Percentiles rank a stretch among this genome's conserved stretches.
These are phyloP conservation scores for Xylariaceae sp. DNA, from an alignment of 2,329 filamentous ascomycete species.

Conservation along the genomic window DNA sequence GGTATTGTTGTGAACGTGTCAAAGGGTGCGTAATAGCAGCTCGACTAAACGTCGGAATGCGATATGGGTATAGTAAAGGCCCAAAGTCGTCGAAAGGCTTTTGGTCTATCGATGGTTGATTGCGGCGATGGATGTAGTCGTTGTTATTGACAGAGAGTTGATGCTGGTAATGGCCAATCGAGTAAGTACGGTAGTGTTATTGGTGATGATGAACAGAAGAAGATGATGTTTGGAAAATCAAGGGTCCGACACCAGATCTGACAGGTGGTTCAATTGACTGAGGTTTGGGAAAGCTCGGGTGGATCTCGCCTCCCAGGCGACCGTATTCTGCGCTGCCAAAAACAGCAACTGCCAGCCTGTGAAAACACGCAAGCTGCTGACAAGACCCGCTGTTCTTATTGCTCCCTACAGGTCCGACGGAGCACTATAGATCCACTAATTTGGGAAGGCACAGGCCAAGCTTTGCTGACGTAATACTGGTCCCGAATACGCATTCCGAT, in stretches of 20 bases:
- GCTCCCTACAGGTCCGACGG: too few relatives aligned
- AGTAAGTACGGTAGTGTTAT: constrained; percentile 9
- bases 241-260: too few relatives aligned
- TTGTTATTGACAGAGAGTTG: neutral
- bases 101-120: neutral
- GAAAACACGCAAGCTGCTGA: neutral
- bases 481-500: too few relatives aligned
- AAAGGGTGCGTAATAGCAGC: neutral
- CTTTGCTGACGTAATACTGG: too few relatives aligned
- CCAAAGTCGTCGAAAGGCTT: neutral
- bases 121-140: neutral
- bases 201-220: too few relatives aligned
- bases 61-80: too few relatives aligned
- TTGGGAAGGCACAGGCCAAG: too few relatives aligned
- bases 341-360: neutral
- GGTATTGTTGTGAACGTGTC: constrained; percentile 10
- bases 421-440: too few relatives aligned
- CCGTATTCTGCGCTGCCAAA: neutral
- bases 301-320: neutral
- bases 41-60: neutral
- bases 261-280: too few relatives aligned
- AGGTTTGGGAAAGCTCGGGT: neutral
- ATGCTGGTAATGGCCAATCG: neutral
- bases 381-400: neutral
- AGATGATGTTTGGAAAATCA: too few relatives aligned